Percentiles rank a stretch among this genome's conserved stretches.
phyloP scores from a whole-genome alignment of 495 filamentous ascomycete species.

The Geopyxis carbonaria region DNA sequence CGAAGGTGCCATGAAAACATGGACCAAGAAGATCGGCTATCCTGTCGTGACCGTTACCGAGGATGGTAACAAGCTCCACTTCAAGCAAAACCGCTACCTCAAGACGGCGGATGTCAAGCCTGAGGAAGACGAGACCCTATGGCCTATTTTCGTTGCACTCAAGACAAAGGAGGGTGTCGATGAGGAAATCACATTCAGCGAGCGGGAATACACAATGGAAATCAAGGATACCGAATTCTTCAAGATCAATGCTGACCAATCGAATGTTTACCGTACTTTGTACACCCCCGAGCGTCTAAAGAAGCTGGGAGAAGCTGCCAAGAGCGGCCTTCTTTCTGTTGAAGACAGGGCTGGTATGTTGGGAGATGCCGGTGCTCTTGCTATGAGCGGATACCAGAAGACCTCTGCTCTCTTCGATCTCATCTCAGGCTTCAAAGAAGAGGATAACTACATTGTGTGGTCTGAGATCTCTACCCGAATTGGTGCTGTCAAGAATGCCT shows the following conservation, averaged over 20 bases:
- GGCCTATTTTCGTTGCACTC: slow-evolving; percentile 54
- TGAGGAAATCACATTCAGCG: slow-evolving; percentile 44
- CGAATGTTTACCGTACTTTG: slow-evolving; percentile 53
- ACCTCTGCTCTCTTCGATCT: slow-evolving; percentile 79
- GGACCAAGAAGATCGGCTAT: slow-evolving; percentile 64
- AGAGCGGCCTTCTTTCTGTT: slow-evolving; percentile 66
- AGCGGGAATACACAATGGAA: slow-evolving; percentile 59
- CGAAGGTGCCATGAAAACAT: slow-evolving; percentile 56
- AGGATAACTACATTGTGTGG: slow-evolving; percentile 88
- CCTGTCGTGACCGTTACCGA: slow-evolving; percentile 52
- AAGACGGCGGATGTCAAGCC: slow-evolving; percentile 63
- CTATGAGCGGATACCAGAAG: slow-evolving; percentile 78
- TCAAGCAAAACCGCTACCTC: slow-evolving; percentile 63
- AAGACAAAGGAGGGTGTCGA: slow-evolving; percentile 49
- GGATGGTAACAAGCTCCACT: slow-evolving; percentile 38
- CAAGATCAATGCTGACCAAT: slow-evolving; percentile 65
- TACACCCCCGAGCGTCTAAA: slow-evolving; percentile 50
- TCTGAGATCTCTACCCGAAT: slow-evolving; percentile 70
- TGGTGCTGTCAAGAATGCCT: slow-evolving; percentile 56
- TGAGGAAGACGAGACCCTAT: slow-evolving; percentile 63
- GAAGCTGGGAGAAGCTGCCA: slow-evolving; percentile 69
- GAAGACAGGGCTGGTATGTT: slow-evolving; percentile 93
- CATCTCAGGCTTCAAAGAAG: slow-evolving; percentile 63
- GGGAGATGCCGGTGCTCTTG: slow-evolving; percentile 81
- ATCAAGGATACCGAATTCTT: slow-evolving; percentile 49